Evolutionary conservation across 1,284 basidiomycete species (phyloP), one percentile per base, ranked within the genome.

Genomic region (Thelephora terrestris): DNA sequence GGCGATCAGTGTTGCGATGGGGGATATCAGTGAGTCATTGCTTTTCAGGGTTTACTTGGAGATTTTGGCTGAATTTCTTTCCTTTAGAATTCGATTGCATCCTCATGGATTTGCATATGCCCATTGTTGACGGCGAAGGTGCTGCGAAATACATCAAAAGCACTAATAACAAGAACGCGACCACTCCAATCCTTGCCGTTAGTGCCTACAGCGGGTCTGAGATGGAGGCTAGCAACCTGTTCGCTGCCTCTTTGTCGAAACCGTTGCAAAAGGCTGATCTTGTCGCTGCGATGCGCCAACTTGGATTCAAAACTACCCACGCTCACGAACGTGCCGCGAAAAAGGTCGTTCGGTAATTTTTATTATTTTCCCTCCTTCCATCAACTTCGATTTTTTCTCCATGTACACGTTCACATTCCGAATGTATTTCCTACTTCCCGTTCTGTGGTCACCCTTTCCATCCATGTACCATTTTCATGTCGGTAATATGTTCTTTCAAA

Each of bases 1-100:
- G 62, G 95, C 95, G 20, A 86, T 98, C 55, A 92, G 93, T 55
- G 85, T 95, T 50, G 94, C 94, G 9, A 95, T 97, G 82, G 91
- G 92, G 45, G 92, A 93, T 63, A 92, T 94, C 67, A 87, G 90
- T 90, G 64, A 73, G 89, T 40, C 47, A 46, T 29, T 49, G 37
- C 45, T 45, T 45, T 49, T 21, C 23, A 43, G 48, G 23, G 39
- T 39, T 51, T 27, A 27, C 32, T 43, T 5, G 23, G 50, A 47
- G 45, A 37, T 17, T 21, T 46, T 27, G 20, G 12, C 45, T 20
- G 50, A 52, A n/a, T n/a, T n/a, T 49, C 57, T 14, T 49, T 55
- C 47, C 29, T 23, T 10, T 61, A 90, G 86, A 90, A 71, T 91
- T 91, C 60, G 87, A 91, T 60, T 85, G 85, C 61, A 89, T 93